These are phyloP conservation scores for Aspergillus ustus DNA, from an alignment of 2,329 filamentous ascomycete species.

Conservation along the genomic window DNA sequence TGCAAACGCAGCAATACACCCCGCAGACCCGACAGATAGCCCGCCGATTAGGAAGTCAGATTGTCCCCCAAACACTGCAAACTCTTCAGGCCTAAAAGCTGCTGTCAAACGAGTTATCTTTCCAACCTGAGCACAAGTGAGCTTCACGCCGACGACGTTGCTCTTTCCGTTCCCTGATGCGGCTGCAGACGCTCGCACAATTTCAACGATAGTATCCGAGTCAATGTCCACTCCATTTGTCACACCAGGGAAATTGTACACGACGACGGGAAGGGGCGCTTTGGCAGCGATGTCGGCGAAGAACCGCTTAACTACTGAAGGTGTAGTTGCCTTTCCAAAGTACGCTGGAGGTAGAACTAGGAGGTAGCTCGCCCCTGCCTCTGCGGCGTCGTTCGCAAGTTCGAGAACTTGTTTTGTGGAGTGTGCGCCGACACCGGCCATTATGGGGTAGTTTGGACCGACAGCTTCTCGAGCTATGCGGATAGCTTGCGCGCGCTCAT, in stretches of 20 bases:
- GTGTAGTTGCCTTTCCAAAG: constrained; percentile 66
- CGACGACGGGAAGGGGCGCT: constrained; percentile 61
- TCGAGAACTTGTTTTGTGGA: constrained; percentile 69
- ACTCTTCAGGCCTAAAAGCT: constrained; percentile 58
- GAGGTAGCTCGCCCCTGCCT: constrained; percentile 65
- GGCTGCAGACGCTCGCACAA: constrained; percentile 52
- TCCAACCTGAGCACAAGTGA: constrained; percentile 67
- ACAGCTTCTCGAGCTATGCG: constrained; percentile 58
- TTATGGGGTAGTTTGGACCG: constrained; percentile 61
- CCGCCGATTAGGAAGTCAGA: constrained; percentile 70
- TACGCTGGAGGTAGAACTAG: constrained; percentile 68
- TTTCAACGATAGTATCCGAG: constrained; percentile 62
- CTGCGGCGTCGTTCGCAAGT: constrained; percentile 61
- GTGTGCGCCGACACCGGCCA: constrained; percentile 68
- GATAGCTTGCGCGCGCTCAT: constrained; percentile 62
- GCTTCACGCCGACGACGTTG: constrained; percentile 67
- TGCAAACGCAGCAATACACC: constrained; percentile 62
- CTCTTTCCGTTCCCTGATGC: constrained; percentile 39
- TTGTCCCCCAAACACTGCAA: constrained; percentile 73
- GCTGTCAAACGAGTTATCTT: constrained; percentile 63
- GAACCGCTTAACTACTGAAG: constrained; percentile 63
- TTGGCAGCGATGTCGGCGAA: constrained; percentile 60
- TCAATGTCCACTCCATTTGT: constrained; percentile 72
- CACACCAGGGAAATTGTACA: constrained; percentile 73
- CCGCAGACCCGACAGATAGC: constrained; percentile 56